phyloP scores from a whole-genome alignment of 768 basidiomycete species.

The Leccinum fibrillosum region DNA sequence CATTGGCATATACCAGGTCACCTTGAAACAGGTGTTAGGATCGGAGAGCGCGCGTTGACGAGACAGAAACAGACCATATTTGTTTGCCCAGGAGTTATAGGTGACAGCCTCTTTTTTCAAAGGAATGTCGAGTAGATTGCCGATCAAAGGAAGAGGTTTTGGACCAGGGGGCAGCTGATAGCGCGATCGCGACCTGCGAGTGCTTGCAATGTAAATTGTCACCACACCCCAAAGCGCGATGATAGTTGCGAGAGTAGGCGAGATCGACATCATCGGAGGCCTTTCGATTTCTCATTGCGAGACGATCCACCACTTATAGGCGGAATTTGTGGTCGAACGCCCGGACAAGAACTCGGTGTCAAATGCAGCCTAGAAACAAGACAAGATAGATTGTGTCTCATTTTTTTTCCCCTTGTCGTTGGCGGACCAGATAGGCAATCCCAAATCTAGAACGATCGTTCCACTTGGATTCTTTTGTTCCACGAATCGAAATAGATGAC shows the following conservation, averaged over 20 bases:
- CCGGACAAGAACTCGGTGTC: background rate
- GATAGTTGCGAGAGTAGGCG: slow-evolving; percentile 12
- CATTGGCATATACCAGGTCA: slow-evolving; percentile 50
- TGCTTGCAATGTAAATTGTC: slow-evolving; percentile 17
- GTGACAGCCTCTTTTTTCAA: slow-evolving; percentile 35
- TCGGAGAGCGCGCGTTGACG: background rate
- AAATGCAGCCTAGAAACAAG: background rate
- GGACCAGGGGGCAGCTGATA: slow-evolving; percentile 55
- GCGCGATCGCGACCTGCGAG: slow-evolving; percentile 7
- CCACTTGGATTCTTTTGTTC: slow-evolving; percentile 4
- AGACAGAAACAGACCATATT: slow-evolving; percentile 28
- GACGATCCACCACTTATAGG: slow-evolving; percentile 13
- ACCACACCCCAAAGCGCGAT: slow-evolving; percentile 22
- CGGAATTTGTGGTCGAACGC: background rate
- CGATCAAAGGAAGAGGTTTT: slow-evolving; percentile 47
- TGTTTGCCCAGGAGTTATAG: slow-evolving; percentile 42
- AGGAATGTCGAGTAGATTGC: slow-evolving; percentile 50
- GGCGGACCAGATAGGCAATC: background rate
- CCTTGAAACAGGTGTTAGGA: slow-evolving; percentile 28
- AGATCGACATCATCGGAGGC: slow-evolving; percentile 18
- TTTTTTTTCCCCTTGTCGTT: slow-evolving; percentile 8
- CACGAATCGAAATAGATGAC: background rate
- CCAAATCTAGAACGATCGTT: background rate
- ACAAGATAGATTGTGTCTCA: slow-evolving; percentile 15
- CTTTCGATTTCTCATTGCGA: slow-evolving; percentile 4